Base-by-base conservation (phyloP, 164 flowering plant species). In the Euptelea pleiosperma region DNA sequence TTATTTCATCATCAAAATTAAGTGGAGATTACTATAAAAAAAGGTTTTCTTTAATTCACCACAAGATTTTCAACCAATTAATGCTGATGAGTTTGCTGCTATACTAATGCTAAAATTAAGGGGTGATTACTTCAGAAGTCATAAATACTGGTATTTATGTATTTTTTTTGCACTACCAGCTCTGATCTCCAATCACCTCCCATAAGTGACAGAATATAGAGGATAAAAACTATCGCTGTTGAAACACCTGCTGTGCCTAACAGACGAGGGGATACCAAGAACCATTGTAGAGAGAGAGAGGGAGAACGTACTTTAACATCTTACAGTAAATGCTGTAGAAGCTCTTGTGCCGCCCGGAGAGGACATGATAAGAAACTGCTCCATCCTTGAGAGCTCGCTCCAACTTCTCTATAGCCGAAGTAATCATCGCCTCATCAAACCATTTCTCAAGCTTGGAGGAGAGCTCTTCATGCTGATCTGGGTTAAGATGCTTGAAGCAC, bases 341-440 rank as follows among this genome's bases (percentile, higher is more conserved):
- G 85, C 95, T 88, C 67, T 93, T 93, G 64, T 90, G 91, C 36
- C 99, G 63, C 55, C 97, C 97, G 14, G 74, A 83, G 6, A 90
- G 56, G 39, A 64, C 79, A 70, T 74, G 78, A 65, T 77, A 85
- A 44, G 87, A 71, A 64, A 90, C 73, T 14, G 53, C 78, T 52
- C 66, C 79, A 59, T 74, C 76, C 48, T 80, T 79, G 24, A 93
- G 81, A 60, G 96, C 92, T 46, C 59, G 61, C 73, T 83, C 85
- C 45, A 93, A 62, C 71, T 81, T 88, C 63, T 79, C 82, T 28
- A 55, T 72, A 0, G 92, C 81, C 58, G 80, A 78, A 36, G 81
- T 62, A 42, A 88, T 82, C 84, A 77, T 75, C n/a, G 74, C 88
- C 54, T 86, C 87, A 68, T 90, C 83, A 50, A 72, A 85, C 6